A percentile compares a stretch with the other conserved stretches of the same genome.
Conservation (phyloP, 768 basidiomycete genomes). For the Polyporus arcularius region DNA sequence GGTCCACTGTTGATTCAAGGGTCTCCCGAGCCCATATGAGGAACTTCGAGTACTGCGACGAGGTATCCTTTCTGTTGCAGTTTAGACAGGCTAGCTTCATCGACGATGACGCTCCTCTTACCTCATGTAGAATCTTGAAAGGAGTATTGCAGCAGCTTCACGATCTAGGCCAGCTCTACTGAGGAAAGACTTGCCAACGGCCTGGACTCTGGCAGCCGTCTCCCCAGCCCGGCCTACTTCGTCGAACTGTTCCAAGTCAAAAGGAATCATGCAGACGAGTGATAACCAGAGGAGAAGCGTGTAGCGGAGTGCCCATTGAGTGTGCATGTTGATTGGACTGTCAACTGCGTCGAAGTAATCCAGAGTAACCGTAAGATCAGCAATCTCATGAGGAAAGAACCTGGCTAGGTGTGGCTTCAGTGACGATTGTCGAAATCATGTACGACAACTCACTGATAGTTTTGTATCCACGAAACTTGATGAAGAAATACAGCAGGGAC, state of each 20-base stretch:
- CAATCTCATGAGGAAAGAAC: conserved; percentile 91
- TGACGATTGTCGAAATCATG: not conserved
- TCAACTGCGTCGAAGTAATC: conserved; percentile 56
- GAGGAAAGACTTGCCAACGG: conserved; percentile 58
- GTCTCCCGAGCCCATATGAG: conserved; percentile 46
- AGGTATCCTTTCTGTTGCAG: conserved; percentile 57
- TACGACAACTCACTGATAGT: conserved; percentile 65
- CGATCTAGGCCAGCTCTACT: conserved; percentile 79
- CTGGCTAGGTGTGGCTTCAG: conserved; percentile 55
- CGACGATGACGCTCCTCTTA: conserved; percentile 35
- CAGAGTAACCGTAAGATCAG: conserved; percentile 76
- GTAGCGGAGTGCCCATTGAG: conserved; percentile 83
- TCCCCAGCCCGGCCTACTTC: conserved; percentile 50
- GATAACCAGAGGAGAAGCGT: conserved; percentile 90
- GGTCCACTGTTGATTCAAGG: conserved; percentile 42
- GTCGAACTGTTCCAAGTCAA: conserved; percentile 86
- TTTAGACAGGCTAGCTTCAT: conserved; percentile 15
- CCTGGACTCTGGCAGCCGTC: conserved; percentile 60
- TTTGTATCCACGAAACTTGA: conserved; percentile 90
- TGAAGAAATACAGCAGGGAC: conserved; percentile 70
- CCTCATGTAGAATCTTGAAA: conserved; percentile 83
- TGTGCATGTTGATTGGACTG: conserved; percentile 41
- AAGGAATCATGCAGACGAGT: conserved; percentile 91
- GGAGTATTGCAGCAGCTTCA: conserved; percentile 77
- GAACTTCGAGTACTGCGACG: conserved; percentile 51